Evolutionary conservation across 192 early-diverging fungal genomes (phyloP).

Genomic region (Mortierella antarctica): DNA sequence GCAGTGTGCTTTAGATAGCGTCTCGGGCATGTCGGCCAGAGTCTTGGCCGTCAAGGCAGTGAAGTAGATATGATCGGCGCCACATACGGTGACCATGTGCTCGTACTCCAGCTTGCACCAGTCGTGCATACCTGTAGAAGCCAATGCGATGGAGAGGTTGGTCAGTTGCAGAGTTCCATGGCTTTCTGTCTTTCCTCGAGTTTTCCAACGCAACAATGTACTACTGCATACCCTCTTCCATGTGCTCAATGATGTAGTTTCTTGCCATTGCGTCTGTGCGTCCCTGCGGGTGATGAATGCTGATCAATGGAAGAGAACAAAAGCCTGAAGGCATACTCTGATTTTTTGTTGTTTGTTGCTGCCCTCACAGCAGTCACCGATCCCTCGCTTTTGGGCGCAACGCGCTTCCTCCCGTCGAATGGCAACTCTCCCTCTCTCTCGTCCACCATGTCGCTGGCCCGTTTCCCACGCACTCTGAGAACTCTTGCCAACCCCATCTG

Average conservation of each 20-base stretch:
- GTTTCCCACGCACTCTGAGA: too few species aligned
- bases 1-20: constrained; percentile 58
- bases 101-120: constrained; percentile 82
- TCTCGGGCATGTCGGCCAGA: constrained; percentile 53
- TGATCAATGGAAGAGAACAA: constrained; percentile 10
- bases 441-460: too few species aligned
- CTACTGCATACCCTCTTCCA: constrained; percentile 65
- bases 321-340: background rate
- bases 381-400: background rate
- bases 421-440: too few species aligned
- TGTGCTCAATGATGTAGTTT: constrained; percentile 82
- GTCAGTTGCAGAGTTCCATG: too few species aligned
- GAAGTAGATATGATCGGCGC: constrained; percentile 70
- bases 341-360: background rate
- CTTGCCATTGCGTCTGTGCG: constrained; percentile 18
- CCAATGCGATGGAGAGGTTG: too few species aligned
- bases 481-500: too few species aligned
- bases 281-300: background rate
- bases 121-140: constrained; percentile 62
- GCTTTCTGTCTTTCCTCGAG: too few species aligned
- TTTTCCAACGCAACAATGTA: too few species aligned
- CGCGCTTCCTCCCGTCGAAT: too few species aligned
- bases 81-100: constrained; percentile 74
- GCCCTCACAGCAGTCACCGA: too few species aligned
- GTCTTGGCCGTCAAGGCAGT: constrained; percentile 64